Evolutionary conservation across 1,284 basidiomycete genomes (phyloP).

Genomic region (Sanghuangporus weigelae): DNA sequence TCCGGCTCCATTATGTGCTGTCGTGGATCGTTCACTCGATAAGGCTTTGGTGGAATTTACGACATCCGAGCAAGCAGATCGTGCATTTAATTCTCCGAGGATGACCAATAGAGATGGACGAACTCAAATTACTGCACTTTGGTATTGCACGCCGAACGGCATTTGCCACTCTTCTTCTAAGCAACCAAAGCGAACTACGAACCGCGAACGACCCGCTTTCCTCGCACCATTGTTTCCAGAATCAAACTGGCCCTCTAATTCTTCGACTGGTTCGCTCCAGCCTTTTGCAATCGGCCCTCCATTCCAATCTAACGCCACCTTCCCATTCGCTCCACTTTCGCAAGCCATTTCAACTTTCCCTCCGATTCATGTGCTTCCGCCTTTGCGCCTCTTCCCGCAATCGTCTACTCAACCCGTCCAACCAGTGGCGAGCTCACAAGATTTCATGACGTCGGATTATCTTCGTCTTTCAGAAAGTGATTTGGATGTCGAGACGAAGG

Average conservation of each 20-base stretch:
- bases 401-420: background rate
- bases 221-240: background rate
- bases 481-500: background rate
- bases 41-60: slow-evolving; percentile 10
- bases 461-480: background rate
- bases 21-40: background rate
- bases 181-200: background rate
- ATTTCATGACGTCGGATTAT: background rate
- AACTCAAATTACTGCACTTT: background rate
- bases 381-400: background rate
- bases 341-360: background rate
- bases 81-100: slow-evolving; percentile 1
- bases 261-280: background rate
- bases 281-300: background rate
- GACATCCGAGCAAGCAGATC: background rate
- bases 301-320: background rate
- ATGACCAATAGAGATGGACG: slow-evolving; percentile 8
- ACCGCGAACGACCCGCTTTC: too few species aligned
- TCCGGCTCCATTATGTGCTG: slow-evolving; percentile 2
- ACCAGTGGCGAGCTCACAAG: background rate
- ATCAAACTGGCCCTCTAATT: background rate
- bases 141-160: background rate
- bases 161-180: background rate
- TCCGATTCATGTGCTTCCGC: background rate
- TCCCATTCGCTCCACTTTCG: background rate